phyloP scores from a whole-genome alignment of 2,329 filamentous ascomycete species.

The Colletotrichum zoysiae region DNA sequence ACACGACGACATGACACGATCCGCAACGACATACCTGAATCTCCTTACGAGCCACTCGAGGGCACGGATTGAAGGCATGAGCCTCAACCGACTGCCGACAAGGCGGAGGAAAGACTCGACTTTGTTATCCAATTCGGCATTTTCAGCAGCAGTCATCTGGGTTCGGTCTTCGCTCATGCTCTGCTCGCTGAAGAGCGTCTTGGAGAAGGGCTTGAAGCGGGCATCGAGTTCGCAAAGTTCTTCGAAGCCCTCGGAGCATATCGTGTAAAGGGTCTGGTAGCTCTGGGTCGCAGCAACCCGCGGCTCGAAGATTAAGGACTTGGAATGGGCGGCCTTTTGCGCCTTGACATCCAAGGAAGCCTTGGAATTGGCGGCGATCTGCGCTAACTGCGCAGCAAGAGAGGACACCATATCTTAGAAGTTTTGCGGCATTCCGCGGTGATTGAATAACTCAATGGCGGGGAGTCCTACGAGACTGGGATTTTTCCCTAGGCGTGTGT shows the following conservation, averaged over 20 bases:
- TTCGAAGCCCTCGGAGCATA: conserved; percentile 90
- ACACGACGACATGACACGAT: conserved; percentile 31
- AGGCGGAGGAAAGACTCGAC: conserved; percentile 87
- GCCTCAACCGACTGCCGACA: conserved; percentile 78
- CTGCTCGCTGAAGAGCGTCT: conserved; percentile 91
- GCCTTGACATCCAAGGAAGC: conserved; percentile 93
- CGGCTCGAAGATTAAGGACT: conserved; percentile 94
- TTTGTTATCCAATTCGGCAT: conserved; percentile 81
- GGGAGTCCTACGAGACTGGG: conserved; percentile 26
- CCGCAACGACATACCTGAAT: conserved; percentile 75
- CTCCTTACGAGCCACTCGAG: conserved; percentile 95
- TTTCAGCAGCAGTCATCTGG: conserved; percentile 85
- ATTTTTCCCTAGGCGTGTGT: conserved; percentile 24
- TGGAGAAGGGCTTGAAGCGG: conserved; percentile 80
- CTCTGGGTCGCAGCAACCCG: conserved; percentile 87
- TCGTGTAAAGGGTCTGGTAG: conserved; percentile 87
- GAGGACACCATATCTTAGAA: conserved; percentile 77
- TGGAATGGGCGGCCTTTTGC: conserved; percentile 90
- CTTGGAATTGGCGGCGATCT: conserved; percentile 90
- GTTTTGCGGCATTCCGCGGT: conserved; percentile 40
- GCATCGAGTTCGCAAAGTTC: conserved; percentile 90
- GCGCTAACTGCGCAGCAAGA: conserved; percentile 92
- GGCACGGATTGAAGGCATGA: conserved; percentile 90
- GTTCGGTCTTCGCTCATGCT: conserved; percentile 90
- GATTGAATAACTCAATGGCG: conserved; percentile 42